Evolutionary conservation across 1,284 basidiomycete genomes (phyloP).

Genomic region (Phellopilus nigrolimitatus): DNA sequence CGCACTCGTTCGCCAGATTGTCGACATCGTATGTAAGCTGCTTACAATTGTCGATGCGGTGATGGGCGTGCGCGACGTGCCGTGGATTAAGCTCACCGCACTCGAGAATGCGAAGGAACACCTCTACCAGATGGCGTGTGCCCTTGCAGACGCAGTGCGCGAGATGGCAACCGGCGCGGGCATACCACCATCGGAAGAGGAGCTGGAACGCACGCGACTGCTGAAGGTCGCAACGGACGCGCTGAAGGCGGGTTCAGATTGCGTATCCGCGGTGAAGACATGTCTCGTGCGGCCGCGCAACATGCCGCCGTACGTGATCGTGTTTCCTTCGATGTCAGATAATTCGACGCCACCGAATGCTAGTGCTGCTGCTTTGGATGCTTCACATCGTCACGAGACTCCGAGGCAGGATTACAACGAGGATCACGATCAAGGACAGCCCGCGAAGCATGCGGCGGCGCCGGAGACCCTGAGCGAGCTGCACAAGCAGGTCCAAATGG

Average conservation of each 20-base stretch:
- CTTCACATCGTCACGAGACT: too few species aligned
- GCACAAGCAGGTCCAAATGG: slow-evolving; percentile 18
- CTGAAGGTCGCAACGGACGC: slow-evolving; percentile 83
- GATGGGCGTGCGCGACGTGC: slow-evolving; percentile 62
- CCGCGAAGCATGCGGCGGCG: slow-evolving; percentile 2
- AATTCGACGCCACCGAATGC: slow-evolving; percentile 31
- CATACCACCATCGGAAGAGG: slow-evolving; percentile 51
- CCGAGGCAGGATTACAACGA: slow-evolving; percentile 19
- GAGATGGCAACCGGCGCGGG: slow-evolving; percentile 53
- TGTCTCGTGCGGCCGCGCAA: slow-evolving; percentile 61
- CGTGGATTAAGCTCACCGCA: slow-evolving; percentile 48
- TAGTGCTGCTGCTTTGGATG: slow-evolving; percentile 14
- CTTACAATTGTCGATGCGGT: slow-evolving; percentile 92
- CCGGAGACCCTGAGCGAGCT: slow-evolving; percentile 15
- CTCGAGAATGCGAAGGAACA: slow-evolving; percentile 74
- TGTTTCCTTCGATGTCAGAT: slow-evolving; percentile 46
- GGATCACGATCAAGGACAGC: not conserved
- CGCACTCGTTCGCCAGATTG: slow-evolving; percentile 89
- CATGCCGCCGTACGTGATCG: slow-evolving; percentile 60
- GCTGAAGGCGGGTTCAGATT: slow-evolving; percentile 84
- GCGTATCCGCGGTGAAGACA: slow-evolving; percentile 77
- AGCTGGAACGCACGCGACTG: slow-evolving; percentile 76
- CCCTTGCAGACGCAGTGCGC: slow-evolving; percentile 86
- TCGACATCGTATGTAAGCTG: slow-evolving; percentile 88
- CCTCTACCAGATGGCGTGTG: slow-evolving; percentile 80